phyloP scores from a whole-genome alignment of 2,329 filamentous ascomycete species.

The Thielaviopsis euricoi region DNA sequence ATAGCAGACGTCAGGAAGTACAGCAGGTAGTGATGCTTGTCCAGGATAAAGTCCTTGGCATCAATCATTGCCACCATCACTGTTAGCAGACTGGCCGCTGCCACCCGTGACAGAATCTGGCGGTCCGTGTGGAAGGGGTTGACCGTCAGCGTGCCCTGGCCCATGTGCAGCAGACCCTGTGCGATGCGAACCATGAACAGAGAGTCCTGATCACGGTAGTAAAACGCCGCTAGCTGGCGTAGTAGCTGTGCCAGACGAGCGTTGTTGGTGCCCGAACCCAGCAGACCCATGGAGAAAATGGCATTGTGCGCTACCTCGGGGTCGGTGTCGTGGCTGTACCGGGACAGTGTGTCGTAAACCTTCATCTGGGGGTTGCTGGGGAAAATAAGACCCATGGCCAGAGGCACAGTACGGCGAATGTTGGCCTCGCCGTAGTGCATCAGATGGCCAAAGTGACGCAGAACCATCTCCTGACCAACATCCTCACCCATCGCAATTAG shows the following conservation, averaged over 20 bases:
- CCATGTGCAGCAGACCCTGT: slow-evolving; percentile 95
- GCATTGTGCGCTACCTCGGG: slow-evolving; percentile 96
- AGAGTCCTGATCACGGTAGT: slow-evolving; percentile 88
- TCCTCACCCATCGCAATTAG: slow-evolving; percentile 97
- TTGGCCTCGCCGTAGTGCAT: slow-evolving; percentile 99
- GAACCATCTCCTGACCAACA: slow-evolving; percentile 95
- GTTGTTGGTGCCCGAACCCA: slow-evolving; percentile 95
- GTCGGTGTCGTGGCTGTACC: slow-evolving; percentile 97
- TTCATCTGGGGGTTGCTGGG: slow-evolving; percentile 99
- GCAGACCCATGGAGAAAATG: slow-evolving; percentile 96
- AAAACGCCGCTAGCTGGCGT: slow-evolving; percentile 90
- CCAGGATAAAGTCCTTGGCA: slow-evolving; percentile 65
- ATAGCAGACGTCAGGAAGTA: slow-evolving; percentile 96
- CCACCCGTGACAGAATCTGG: slow-evolving; percentile 82
- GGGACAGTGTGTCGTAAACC: slow-evolving; percentile 92
- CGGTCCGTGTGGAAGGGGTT: slow-evolving; percentile 99
- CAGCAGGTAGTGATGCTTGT: slow-evolving; percentile 70
- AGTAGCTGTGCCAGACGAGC: slow-evolving; percentile 88
- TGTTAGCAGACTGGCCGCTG: slow-evolving; percentile 73
- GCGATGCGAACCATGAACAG: slow-evolving; percentile 99
- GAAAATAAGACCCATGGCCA: slow-evolving; percentile 92
- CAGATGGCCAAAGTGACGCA: slow-evolving; percentile 90
- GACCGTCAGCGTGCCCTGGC: slow-evolving; percentile 89
- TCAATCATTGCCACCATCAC: slow-evolving; percentile 91
- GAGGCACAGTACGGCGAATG: slow-evolving; percentile 85